Conservation (phyloP, 805 yeast genomes). For the Cyberlindnera samutprakarnensis region DNA sequence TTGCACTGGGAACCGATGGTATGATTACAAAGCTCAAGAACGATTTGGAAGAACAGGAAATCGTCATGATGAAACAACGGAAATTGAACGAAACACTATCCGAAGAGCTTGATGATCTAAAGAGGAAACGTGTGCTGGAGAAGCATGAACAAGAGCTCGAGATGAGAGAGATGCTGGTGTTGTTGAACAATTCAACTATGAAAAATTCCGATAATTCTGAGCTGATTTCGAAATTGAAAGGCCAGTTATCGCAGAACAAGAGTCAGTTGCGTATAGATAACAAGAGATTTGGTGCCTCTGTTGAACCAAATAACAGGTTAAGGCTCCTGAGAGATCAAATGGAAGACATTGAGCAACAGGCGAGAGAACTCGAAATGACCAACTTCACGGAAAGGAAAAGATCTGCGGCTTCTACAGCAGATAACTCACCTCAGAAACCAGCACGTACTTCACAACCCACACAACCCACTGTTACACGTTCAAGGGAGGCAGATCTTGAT, state of each 20-base stretch:
- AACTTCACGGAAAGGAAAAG: slow-evolving; percentile 54
- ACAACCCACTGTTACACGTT: slow-evolving; percentile 22
- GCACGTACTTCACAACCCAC: background rate
- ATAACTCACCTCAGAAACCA: slow-evolving; percentile 21
- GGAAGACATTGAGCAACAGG: slow-evolving; percentile 80
- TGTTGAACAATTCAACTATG: slow-evolving; percentile 41
- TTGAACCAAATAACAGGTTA: slow-evolving; percentile 72
- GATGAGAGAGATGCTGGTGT: slow-evolving; percentile 62
- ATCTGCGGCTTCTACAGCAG: slow-evolving; percentile 12
- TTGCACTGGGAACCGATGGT: slow-evolving; percentile 73
- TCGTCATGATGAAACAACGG: slow-evolving; percentile 50
- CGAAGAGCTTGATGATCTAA: slow-evolving; percentile 54
- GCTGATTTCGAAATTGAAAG: slow-evolving; percentile 31
- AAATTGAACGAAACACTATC: slow-evolving; percentile 54
- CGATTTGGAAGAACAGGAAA: slow-evolving; percentile 58
- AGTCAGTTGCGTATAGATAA: slow-evolving; percentile 35
- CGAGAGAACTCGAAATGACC: slow-evolving; percentile 78
- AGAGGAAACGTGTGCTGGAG: slow-evolving; percentile 47
- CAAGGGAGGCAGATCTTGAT: slow-evolving; percentile 43
- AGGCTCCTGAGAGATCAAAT: slow-evolving; percentile 72
- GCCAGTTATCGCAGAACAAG: slow-evolving; percentile 32
- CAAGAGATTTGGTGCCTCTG: slow-evolving; percentile 39
- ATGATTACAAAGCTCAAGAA: slow-evolving; percentile 50
- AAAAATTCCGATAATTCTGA: slow-evolving; percentile 26
- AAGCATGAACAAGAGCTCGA: slow-evolving; percentile 73